These are phyloP conservation scores for Barnettozyma salicaria DNA, from an alignment of 805 yeast species.

Conservation along the genomic window DNA sequence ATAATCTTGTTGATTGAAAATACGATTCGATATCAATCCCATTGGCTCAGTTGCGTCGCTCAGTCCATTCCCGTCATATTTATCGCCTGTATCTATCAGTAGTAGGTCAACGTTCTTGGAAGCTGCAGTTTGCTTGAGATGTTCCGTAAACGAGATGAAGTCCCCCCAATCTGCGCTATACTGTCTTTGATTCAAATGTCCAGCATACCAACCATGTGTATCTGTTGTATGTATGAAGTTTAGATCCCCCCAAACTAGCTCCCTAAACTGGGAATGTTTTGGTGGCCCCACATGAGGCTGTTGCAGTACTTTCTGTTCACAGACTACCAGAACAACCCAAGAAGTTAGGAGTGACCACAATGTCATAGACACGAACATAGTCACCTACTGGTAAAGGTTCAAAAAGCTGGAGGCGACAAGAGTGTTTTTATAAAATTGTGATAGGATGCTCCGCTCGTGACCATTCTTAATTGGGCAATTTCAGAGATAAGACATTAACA, in stretches of 20 bases:
- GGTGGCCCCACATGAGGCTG: conserved; percentile 27
- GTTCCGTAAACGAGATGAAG: conserved; percentile 59
- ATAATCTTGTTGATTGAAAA: conserved; percentile 60
- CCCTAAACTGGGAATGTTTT: conserved; percentile 38
- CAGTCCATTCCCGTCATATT: conserved; percentile 91
- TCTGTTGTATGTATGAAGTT: conserved; percentile 94
- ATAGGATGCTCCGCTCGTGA: background rate
- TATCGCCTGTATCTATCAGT: conserved; percentile 84
- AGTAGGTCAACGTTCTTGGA: conserved; percentile 53
- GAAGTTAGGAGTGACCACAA: too few relatives aligned
- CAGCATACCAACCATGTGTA: conserved; percentile 95
- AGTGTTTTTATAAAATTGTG: background rate
- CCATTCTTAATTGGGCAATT: conserved; percentile 7
- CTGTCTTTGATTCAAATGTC: conserved; percentile 72
- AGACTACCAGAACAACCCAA: background rate
- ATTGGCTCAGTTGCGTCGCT: conserved; percentile 73
- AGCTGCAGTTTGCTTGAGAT: conserved; percentile 42
- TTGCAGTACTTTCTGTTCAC: conserved; percentile 16
- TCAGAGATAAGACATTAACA: conserved; percentile 8
- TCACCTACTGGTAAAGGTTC: too few relatives aligned
- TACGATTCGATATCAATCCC: conserved; percentile 55
- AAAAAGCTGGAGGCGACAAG: too few relatives aligned
- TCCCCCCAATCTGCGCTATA: conserved; percentile 94
- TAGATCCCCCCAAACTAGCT: conserved; percentile 61
- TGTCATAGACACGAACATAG: too few relatives aligned